Base-by-base conservation (phyloP, 164 flowering plant genomes). In the Liriodendron chinense region DNA sequence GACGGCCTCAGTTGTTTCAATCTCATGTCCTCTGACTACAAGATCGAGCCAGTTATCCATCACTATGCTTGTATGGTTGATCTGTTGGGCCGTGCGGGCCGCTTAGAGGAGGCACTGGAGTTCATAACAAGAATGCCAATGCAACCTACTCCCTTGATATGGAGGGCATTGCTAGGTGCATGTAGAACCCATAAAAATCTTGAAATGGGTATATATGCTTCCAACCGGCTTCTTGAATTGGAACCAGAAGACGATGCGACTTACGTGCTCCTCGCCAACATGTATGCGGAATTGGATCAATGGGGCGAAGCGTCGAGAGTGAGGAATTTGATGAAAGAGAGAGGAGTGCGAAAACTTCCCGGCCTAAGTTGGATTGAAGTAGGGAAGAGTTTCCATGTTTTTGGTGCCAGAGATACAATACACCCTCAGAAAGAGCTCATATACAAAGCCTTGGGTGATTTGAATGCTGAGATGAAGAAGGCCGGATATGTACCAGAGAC, bases 361-460 rank as follows among this genome's bases (percentile, higher is more conserved):
- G 78, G 78, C 1, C 49, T 34, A 9, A 76, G 78, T 63, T 75
- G 78, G 78, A 62, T 75, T 7, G 68, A 69, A 69, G 78, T 62
- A 6, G 69, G 73, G 12, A 75, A 75, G 66, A 34, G 69, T 22
- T 70, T 69, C 68, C 78, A 75, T 75, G 61, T 70, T 63, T 75
- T 75, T 20, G 25, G 73, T 21, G 73, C 78, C 16, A 18, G 78
- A 59, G 78, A 75, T 48, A n/a, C 78, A 23, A 62, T 24, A n/a
- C 78, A 75, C 23, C 78, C 78, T 43, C 73, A 75, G 67, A 75
- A 69, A 65, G 73, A 75, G 73, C 78, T 68, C 18, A 75, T 75
- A n/a, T 70, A 75, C 18, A 62, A 70, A 23, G 59, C 23, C 1
- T n/a, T 75, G 12, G 67, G 47, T 47, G 72, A 75, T 61, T 75